Evolutionary conservation across 2,329 filamentous ascomycete genomes (phyloP), one percentile per base, ranked within the genome.

Genomic region (Trichothecium roseum): DNA sequence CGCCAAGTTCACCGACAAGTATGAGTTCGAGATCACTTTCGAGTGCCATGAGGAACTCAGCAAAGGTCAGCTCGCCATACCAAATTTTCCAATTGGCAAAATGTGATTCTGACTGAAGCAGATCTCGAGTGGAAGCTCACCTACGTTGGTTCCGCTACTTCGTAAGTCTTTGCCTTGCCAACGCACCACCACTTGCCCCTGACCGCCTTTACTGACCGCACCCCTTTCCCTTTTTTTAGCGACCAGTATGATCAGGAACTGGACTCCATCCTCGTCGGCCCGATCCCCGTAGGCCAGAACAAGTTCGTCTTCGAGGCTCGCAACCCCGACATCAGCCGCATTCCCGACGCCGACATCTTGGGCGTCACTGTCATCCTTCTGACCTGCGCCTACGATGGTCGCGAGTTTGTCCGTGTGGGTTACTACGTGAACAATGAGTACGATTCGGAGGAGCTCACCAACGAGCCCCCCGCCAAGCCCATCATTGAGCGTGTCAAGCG

Each of bases 351-450:
- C 48, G 93, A 98, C 63, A 88, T 98, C 50, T 75, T 98, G 31
- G 91, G 91, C 41, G 93, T 98, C 34, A 98, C 91, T 4, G 91
- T 98, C 51, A 87, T 98, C 50, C 81, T 98, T 37, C 74, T 98
- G 46, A 94, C 87, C 39, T 96, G 91, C 64, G 84, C 86, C 59
- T 98, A 98, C 64, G 91, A 98, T 52, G 83, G 84, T 36, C 79
- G 91, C 53, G 91, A 98, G 60, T 98, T 98, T 52, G 87, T 98
- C 28, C 87, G 91, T 46, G 89, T 98, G 29, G 91, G 91, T 42
- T 98, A 98, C 74, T 98, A 98, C 50, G 91, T 98, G 52, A 98
- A 96, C 72, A 98, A 98, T 53, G 93, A 98, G 61, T 98, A 98
- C 60, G 86, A 94, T 49, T 83, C 84, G 18, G 86, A 93, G 51